These are phyloP conservation scores for Trichophyton verrucosum DNA, from an alignment of 2,329 filamentous ascomycete genomes.

Conservation along the genomic window DNA sequence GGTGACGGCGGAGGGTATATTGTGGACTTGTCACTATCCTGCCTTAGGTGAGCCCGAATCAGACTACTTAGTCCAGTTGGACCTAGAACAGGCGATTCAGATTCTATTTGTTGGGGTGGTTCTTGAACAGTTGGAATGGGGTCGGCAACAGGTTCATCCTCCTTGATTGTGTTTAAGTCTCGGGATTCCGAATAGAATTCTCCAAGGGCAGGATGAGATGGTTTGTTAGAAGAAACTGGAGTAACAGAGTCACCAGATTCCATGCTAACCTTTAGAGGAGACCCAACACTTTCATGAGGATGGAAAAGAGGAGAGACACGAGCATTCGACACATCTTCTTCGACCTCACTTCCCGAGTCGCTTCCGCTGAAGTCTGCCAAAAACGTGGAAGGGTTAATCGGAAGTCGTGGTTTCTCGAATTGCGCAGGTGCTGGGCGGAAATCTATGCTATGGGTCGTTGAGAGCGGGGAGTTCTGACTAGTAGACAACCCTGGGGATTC, in stretches of 20 bases:
- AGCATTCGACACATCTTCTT: slow-evolving; percentile 18
- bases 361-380: slow-evolving; percentile 27
- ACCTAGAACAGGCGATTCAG: slow-evolving; percentile 70
- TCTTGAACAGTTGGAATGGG: slow-evolving; percentile 7
- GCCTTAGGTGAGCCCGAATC: slow-evolving; percentile 72
- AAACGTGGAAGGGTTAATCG: slow-evolving; percentile 20
- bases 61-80: slow-evolving; percentile 64
- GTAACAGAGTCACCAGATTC: slow-evolving; percentile 15
- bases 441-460: not conserved
- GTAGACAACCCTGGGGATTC: slow-evolving; percentile 22
- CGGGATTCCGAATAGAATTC: slow-evolving; percentile 28
- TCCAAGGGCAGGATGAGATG: slow-evolving; percentile 20
- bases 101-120: slow-evolving; percentile 6
- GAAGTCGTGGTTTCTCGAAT: slow-evolving; percentile 10
- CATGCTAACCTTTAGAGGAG: slow-evolving; percentile 26
- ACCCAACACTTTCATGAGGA: slow-evolving; percentile 23
- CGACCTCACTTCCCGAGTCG: slow-evolving; percentile 28
- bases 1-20: slow-evolving; percentile 48
- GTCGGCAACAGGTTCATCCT: slow-evolving; percentile 17
- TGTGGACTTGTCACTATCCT: slow-evolving; percentile 69
- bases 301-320: slow-evolving; percentile 17
- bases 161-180: slow-evolving; percentile 31
- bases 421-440: not conserved
- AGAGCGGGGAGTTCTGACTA: slow-evolving; percentile 11
- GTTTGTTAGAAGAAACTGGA: slow-evolving; percentile 15